These are phyloP conservation scores for Diplodia corticola DNA, from an alignment of 2,329 filamentous ascomycete species.

Conservation along the genomic window DNA sequence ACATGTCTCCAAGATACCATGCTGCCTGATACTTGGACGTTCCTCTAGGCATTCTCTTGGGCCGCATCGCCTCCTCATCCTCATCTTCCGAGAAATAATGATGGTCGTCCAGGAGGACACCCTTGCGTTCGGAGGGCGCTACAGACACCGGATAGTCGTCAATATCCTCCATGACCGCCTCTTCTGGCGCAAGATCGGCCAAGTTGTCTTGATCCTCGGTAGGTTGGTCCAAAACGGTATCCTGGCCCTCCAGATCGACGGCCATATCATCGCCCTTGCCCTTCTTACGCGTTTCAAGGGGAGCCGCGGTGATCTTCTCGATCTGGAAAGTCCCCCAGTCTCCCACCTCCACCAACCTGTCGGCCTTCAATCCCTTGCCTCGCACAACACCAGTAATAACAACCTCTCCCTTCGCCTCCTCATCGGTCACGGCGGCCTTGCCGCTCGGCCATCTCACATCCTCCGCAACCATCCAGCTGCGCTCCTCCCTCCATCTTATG, in stretches of 20 bases:
- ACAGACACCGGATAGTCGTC: constrained; percentile 50
- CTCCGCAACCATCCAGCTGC: constrained; percentile 94
- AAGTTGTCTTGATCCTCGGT: constrained; percentile 81
- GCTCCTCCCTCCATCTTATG: constrained; percentile 90
- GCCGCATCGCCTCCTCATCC: constrained; percentile 57
- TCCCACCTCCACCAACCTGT: constrained; percentile 85
- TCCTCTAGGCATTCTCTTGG: constrained; percentile 80
- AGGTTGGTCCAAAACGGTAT: constrained; percentile 67
- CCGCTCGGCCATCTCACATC: constrained; percentile 69
- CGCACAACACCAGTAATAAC: constrained; percentile 82
- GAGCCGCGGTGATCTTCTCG: constrained; percentile 79
- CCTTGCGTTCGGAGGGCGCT: constrained; percentile 62
- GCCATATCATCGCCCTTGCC: constrained; percentile 66
- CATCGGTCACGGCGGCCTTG: constrained; percentile 45
- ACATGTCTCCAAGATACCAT: constrained; percentile 84
- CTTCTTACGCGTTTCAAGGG: constrained; percentile 59
- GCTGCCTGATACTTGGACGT: constrained; percentile 93
- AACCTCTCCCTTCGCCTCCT: constrained; percentile 58
- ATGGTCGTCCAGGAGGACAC: constrained; percentile 91
- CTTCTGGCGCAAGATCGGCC: constrained; percentile 81
- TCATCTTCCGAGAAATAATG: constrained; percentile 93
- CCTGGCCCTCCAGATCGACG: constrained; percentile 58
- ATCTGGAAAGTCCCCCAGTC: constrained; percentile 95
- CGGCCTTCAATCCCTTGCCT: constrained; percentile 83
- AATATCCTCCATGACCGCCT: constrained; percentile 73